Evolutionary conservation across 192 early-diverging fungal genomes (phyloP), one percentile per base, ranked within the genome.

Genomic region (Backusella tarrabulga): DNA sequence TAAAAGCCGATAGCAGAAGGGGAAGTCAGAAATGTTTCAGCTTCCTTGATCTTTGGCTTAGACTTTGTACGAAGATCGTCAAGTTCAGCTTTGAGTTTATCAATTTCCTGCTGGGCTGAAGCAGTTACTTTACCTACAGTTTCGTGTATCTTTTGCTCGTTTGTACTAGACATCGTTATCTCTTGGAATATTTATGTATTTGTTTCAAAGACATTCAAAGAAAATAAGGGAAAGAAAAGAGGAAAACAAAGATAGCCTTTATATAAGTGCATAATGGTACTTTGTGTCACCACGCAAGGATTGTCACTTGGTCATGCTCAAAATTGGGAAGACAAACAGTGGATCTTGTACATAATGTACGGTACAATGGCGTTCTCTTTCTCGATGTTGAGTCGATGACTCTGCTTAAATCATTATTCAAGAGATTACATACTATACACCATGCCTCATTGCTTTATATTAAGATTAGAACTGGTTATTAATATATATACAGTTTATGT

Each of bases 1-100:
- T 74, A 74, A 68, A 79, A 79, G n/a, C 78, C 73, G 46, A 74
- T 74, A 63, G 73, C 78, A 35, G 44, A 32, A 23, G 78, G 78
- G 56, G 78, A 79, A 67, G 67, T 63, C 14, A 79, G 38, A 36
- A 70, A 69, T 29, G 70, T 79, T 46, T 79, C 78, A 60, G 78
- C 78, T 35, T 79, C 73, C 32, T 75, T 44, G 17, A 79, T 68
- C 68, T 75, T 79, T 3, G 78, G 78, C 19, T 68, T 46, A 26
- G 78, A 73, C 40, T 60, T 74, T 46, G 3, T 11, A 12, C 66
- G 60, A 14, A 79, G 40, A 23, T 79, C 78, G 11, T 70, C 73
- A 29, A 71, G 52, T 40, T 79, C 78, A 38, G 68, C 54, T 38
- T 73, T 74, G 5, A 79, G 40, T 38, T 73, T 73, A 15, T 67